Conservation (phyloP, 306 rosid genomes). For the Begonia masoniana region DNA sequence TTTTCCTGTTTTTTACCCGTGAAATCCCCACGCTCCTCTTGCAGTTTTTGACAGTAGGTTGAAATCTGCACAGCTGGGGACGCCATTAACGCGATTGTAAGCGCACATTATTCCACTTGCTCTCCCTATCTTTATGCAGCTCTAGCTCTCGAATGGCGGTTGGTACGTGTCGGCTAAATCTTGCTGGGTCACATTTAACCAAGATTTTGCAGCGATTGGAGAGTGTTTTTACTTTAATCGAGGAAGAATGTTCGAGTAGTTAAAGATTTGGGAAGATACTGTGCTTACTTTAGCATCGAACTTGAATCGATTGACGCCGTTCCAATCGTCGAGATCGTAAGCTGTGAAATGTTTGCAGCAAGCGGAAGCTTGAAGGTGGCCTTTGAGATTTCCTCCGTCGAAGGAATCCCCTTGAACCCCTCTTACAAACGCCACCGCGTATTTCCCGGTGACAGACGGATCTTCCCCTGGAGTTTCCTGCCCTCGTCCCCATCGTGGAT, state of each 20-base stretch:
- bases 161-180: conserved; percentile 83
- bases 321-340: conserved; percentile 86
- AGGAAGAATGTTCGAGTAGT: too few species aligned
- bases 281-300: conserved; percentile 60
- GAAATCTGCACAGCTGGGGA: conserved; percentile 76
- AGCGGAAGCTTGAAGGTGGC: conserved; percentile 70
- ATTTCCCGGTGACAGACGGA: conserved; percentile 44
- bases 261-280: too few species aligned
- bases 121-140: conserved; percentile 49
- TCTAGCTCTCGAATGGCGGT: conserved; percentile 83
- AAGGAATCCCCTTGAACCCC: conserved; percentile 78
- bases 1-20: conserved; percentile 32
- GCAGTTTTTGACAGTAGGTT: conserved; percentile 48
- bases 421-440: conserved; percentile 61
- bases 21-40: conserved; percentile 54
- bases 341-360: conserved; percentile 96
- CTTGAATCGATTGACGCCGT: conserved; percentile 43
- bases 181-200: conserved; percentile 51
- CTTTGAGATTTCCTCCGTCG: conserved; percentile 26
- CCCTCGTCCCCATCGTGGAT: conserved; percentile 97
- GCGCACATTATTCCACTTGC: conserved; percentile 96
- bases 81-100: conserved; percentile 75
- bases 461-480: conserved; percentile 98
- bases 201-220: too few species aligned
- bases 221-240: too few species aligned